Conservation (phyloP, 495 filamentous ascomycete species). For the Lophium mytilinum region DNA sequence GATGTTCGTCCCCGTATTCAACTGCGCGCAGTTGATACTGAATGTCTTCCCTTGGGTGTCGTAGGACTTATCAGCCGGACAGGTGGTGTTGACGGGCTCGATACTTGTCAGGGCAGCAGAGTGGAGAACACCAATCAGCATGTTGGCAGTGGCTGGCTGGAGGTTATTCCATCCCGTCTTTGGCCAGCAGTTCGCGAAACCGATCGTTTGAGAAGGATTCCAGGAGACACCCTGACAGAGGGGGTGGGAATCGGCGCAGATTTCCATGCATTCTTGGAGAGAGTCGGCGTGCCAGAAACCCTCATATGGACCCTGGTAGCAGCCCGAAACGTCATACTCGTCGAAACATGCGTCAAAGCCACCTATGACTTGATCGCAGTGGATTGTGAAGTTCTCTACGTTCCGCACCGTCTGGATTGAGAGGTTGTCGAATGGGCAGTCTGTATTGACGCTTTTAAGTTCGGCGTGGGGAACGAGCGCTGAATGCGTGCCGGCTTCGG, state of each 20-base stretch:
- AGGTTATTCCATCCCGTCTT: conserved; percentile 7
- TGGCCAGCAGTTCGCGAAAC: conserved; percentile 16
- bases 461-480: conserved; percentile 2
- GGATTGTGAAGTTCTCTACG: conserved; percentile 11
- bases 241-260: conserved; percentile 10
- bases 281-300: conserved; percentile 14
- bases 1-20: conserved; percentile 10
- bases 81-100: conserved; percentile 5
- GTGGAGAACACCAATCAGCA: conserved; percentile 1
- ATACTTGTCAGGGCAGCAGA: conserved; percentile 4
- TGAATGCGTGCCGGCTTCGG: not conserved
- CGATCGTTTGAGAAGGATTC: conserved; percentile 8
- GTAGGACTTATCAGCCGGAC: conserved; percentile 2
- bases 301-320: not conserved
- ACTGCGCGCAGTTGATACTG: conserved; percentile 14
- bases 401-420: conserved; percentile 4
- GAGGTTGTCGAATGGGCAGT: conserved; percentile 10
- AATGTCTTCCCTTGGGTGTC: conserved; percentile 1
- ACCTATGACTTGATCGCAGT: conserved; percentile 8
- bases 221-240: conserved; percentile 9
- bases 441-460: not conserved
- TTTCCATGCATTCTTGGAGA: conserved; percentile 13
- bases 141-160: not conserved
- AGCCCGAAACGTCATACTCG: conserved; percentile 3
- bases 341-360: conserved; percentile 8